Conservation (phyloP, 2,329 filamentous ascomycete genomes). For the Ophiosphaerella korrae region DNA sequence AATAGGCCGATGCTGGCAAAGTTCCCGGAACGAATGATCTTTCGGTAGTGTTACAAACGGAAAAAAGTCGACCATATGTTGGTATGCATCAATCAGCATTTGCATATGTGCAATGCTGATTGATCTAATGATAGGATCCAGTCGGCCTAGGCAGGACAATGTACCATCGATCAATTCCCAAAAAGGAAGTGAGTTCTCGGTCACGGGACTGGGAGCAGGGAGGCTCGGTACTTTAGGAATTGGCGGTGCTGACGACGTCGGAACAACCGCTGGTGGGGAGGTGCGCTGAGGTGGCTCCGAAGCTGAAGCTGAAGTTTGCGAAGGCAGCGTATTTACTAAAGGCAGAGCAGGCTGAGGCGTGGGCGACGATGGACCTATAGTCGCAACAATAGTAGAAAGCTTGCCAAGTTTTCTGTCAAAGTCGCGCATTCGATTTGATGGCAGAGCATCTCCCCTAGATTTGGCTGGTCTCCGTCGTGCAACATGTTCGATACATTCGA, state of each 20-base stretch:
- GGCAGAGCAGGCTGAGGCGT: slow-evolving; percentile 30
- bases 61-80: slow-evolving; percentile 41
- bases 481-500: slow-evolving; percentile 45
- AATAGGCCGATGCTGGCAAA: slow-evolving; percentile 39
- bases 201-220: slow-evolving; percentile 28
- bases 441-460: slow-evolving; percentile 30
- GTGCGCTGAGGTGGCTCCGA: slow-evolving; percentile 28
- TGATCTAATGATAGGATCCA: slow-evolving; percentile 41
- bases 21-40: slow-evolving; percentile 30
- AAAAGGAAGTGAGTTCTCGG: slow-evolving; percentile 35
- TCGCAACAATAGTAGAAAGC: slow-evolving; percentile 38
- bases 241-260: slow-evolving; percentile 19
- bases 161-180: slow-evolving; percentile 44
- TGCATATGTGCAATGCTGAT: slow-evolving; percentile 45
- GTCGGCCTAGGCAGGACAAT: slow-evolving; percentile 33
- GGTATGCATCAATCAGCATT: slow-evolving; percentile 37
- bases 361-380: slow-evolving; percentile 28
- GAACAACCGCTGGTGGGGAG: slow-evolving; percentile 15
- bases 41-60: slow-evolving; percentile 41
- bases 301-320: slow-evolving; percentile 19
- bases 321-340: slow-evolving; percentile 26
- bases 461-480: slow-evolving; percentile 44
- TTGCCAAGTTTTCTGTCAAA: slow-evolving; percentile 44
- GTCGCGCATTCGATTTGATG: slow-evolving; percentile 37
- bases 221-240: slow-evolving; percentile 24